Conservation (phyloP, 805 yeast species). For the Candida khao-thaluensis region DNA sequence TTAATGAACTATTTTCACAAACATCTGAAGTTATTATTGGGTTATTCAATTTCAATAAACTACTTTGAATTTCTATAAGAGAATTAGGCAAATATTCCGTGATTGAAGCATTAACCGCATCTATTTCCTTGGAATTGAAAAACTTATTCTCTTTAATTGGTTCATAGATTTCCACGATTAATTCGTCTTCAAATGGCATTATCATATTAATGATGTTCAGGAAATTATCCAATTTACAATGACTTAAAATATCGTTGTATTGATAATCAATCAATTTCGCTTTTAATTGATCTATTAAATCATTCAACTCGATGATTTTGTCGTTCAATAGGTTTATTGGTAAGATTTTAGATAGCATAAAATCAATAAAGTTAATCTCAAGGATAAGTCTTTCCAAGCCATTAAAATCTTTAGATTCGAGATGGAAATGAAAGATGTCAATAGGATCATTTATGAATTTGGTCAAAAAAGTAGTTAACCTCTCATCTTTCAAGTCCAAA, state of each 20-base stretch:
- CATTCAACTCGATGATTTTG: constrained; percentile 36
- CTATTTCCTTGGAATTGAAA: constrained; percentile 46
- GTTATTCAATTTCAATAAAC: constrained; percentile 56
- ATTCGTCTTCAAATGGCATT: constrained; percentile 52
- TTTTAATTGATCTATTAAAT: constrained; percentile 34
- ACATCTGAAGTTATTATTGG: constrained; percentile 62
- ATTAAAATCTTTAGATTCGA: constrained; percentile 25
- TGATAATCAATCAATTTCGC: constrained; percentile 44
- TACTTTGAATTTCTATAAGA: constrained; percentile 56
- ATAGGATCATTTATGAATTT: constrained; percentile 50
- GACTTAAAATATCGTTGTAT: constrained; percentile 46
- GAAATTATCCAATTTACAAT: constrained; percentile 56
- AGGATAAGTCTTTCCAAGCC: constrained; percentile 43
- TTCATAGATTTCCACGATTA: constrained; percentile 61
- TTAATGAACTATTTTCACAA: constrained; percentile 46
- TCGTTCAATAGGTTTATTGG: constrained; percentile 40
- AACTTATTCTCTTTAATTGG: constrained; percentile 63
- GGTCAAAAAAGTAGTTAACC: constrained; percentile 35
- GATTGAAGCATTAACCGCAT: constrained; percentile 43
- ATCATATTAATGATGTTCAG: constrained; percentile 69
- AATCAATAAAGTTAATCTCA: constrained; percentile 59
- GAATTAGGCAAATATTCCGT: constrained; percentile 59
- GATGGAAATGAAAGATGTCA: constrained; percentile 35
- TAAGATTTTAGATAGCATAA: constrained; percentile 53
- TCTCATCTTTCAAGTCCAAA: constrained; percentile 38